These are phyloP conservation scores for Apophysomyces ossiformis DNA, from an alignment of 371 early-diverging fungal species.

Conservation along the genomic window DNA sequence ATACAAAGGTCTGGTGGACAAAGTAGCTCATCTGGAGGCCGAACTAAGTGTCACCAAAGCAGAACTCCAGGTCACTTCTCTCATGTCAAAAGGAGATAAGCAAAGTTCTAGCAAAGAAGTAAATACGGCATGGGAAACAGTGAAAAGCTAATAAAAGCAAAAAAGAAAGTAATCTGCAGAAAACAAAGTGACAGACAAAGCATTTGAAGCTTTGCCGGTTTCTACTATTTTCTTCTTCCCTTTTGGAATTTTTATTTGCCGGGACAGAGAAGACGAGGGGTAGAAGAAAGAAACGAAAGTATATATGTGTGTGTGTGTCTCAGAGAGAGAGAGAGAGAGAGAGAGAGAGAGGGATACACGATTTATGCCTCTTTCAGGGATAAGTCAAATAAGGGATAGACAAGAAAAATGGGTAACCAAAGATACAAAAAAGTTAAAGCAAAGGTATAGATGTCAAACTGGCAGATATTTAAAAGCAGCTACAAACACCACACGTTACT, in stretches of 20 bases:
- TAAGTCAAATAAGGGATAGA: neutral
- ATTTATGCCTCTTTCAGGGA: neutral
- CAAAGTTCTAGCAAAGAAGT: neutral
- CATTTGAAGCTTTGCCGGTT: too few species aligned
- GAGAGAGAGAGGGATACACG: too few species aligned
- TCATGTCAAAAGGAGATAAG: constrained; percentile 21
- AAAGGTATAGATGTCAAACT: constrained; percentile 1
- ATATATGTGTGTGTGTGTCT: too few species aligned
- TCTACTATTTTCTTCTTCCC: too few species aligned
- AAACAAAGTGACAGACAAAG: too few species aligned
- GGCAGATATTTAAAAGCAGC: constrained; percentile 5
- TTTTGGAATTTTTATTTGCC: too few species aligned
- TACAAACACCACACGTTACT: constrained; percentile 26
- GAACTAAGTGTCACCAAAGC: constrained; percentile 44
- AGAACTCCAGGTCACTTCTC: constrained; percentile 35
- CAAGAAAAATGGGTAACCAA: constrained; percentile 5
- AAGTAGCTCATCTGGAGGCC: constrained; percentile 44
- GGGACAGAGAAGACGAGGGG: too few species aligned
- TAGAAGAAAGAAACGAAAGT: too few species aligned
- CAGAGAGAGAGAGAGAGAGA: too few species aligned
- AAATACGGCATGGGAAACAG: too few species aligned
- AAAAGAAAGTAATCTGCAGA: neutral
- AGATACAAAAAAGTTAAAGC: neutral
- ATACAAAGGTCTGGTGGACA: constrained; percentile 30
- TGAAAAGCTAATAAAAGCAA: neutral